Percentiles rank a stretch among this genome's conserved stretches.
These are phyloP conservation scores for Wickerhamiella spandovensis DNA, from an alignment of 805 yeast genomes.

Conservation along the genomic window DNA sequence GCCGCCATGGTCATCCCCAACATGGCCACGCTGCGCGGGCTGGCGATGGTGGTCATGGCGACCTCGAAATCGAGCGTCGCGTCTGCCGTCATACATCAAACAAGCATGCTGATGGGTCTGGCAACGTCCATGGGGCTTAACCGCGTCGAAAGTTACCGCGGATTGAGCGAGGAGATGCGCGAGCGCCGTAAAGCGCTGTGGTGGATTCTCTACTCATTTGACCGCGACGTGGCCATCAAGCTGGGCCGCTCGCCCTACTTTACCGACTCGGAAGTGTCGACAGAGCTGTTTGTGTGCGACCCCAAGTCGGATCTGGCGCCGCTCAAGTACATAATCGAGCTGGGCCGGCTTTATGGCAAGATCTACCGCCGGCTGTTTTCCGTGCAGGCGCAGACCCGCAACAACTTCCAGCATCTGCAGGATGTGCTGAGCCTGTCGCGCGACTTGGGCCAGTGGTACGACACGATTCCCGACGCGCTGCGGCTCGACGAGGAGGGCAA, in stretches of 20 bases:
- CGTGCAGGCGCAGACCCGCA: conserved; percentile 7
- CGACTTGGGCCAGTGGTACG: conserved; percentile 13
- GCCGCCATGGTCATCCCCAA: background rate
- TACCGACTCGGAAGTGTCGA: conserved; percentile 11
- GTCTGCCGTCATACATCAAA: background rate
- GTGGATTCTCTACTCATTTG: conserved; percentile 37
- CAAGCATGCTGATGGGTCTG: conserved; percentile 16
- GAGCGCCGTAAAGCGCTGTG: conserved; percentile 32
- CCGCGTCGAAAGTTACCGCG: conserved; percentile 31
- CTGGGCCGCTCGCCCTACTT: conserved; percentile 39
- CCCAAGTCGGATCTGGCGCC: background rate
- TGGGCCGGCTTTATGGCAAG: conserved; percentile 8
- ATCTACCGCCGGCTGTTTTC: conserved; percentile 12
- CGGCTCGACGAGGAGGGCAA: background rate
- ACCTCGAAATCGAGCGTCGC: background rate
- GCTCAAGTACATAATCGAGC: conserved; percentile 1
- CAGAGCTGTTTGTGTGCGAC: conserved; percentile 5
- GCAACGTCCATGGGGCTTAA: conserved; percentile 49
- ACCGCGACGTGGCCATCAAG: conserved; percentile 32
- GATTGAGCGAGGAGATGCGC: conserved; percentile 28
- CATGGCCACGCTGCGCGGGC: background rate
- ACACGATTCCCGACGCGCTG: conserved; percentile 5
- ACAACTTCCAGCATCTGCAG: conserved; percentile 7
- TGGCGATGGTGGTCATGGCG: background rate
- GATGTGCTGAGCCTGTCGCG: conserved; percentile 6